Percentiles rank a stretch among this genome's conserved stretches.
phyloP scores from a whole-genome alignment of 2,329 filamentous ascomycete species.

The Trichoderma oligosporum region DNA sequence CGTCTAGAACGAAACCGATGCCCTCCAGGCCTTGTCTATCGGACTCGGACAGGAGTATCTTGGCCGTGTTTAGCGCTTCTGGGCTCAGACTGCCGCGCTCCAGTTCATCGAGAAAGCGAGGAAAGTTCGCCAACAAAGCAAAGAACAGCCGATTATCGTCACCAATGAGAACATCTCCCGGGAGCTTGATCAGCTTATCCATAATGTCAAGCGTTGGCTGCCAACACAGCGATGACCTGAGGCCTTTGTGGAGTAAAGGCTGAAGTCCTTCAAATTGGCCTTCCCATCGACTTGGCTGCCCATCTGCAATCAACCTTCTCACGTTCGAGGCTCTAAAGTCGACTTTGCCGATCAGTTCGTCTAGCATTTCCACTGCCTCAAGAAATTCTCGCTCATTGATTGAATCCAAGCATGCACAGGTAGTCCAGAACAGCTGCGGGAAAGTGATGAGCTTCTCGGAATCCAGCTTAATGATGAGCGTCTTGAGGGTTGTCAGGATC shows the following conservation, averaged over 20 bases:
- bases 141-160: conserved; percentile 79
- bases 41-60: conserved; percentile 66
- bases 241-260: conserved; percentile 81
- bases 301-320: conserved; percentile 68
- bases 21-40: conserved; percentile 65
- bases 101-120: conserved; percentile 75
- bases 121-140: conserved; percentile 85
- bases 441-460: conserved; percentile 78
- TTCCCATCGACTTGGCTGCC: conserved; percentile 82
- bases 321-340: conserved; percentile 70
- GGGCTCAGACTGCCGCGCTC: conserved; percentile 59
- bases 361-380: conserved; percentile 86
- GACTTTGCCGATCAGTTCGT: conserved; percentile 78
- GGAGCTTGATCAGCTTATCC: conserved; percentile 72
- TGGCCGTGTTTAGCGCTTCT: conserved; percentile 59
- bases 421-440: conserved; percentile 96
- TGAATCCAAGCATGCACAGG: conserved; percentile 90
- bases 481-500: conserved; percentile 89
- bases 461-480: conserved; percentile 81
- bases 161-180: conserved; percentile 76
- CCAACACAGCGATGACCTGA: conserved; percentile 80
- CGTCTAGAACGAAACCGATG: conserved; percentile 65
- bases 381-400: conserved; percentile 95
- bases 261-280: conserved; percentile 84
- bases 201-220: conserved; percentile 73